Base-by-base conservation (phyloP, 1,139 yeast species). In the Pichia sp. region DNA sequence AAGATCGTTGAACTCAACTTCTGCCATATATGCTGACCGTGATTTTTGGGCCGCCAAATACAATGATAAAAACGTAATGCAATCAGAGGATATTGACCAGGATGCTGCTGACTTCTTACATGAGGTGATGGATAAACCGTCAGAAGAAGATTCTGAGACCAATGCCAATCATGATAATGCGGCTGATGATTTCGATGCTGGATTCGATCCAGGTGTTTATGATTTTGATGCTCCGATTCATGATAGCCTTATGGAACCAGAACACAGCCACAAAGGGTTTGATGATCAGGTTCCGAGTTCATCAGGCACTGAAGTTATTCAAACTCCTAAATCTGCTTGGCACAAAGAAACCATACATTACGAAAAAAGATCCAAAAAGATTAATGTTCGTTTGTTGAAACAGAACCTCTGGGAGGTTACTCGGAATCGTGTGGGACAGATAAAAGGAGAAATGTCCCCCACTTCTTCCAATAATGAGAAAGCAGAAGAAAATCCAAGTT, bases 351-450 rank as follows among this genome's bases (percentile, higher is more conserved):
- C n/a, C 9, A 52, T 90, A 46, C 82, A 78, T 56, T 90, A 84
- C 62, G 87, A 97, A 1, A 75, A 86, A 51, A 82, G 83, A 3
- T 93, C 97, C 3, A 91, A 90, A 66, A 78, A 85, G 59, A 96
- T 93, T 19, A 95, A 93, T 65, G 87, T 93, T 44, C 81, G 82
- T 60, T 72, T 77, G 40, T 74, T 93, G 55, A 93, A 93, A 69
- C 88, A 87, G 57, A 89, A 89, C 63, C 65, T 93, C 44, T 93
- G 98, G 97, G 75, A 75, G 36, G 53, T 55, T 9, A 54, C 51
- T 41, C 42, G 48, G 31, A 19, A 48, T 42, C 28, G 49, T 30
- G 48, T 56, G 34, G 18, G 13, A 19, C 9, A 23, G 44, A 8
- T 41, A 12, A 41, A 41, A 12, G 12, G 19, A 12, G 26, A 39